A percentile compares a stretch with the other conserved stretches of the same genome.
These are phyloP conservation scores for Kazachstania bromeliacearum DNA, from an alignment of 805 yeast genomes.

Conservation along the genomic window DNA sequence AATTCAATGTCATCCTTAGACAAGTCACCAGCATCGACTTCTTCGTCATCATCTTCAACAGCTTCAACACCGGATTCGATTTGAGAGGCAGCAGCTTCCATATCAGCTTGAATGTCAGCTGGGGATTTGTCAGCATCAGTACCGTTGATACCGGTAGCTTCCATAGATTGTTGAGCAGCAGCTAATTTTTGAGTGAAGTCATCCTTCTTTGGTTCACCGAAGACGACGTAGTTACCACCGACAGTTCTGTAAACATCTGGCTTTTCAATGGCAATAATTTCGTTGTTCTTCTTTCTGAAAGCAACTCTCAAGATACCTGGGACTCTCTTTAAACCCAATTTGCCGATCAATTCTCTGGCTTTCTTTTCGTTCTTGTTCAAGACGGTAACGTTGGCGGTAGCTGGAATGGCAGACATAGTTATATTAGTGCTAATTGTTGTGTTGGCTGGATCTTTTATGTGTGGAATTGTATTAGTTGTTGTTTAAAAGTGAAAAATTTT, in stretches of 20 bases:
- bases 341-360: conserved; percentile 83
- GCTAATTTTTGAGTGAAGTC: conserved; percentile 83
- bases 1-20: conserved; percentile 74
- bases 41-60: conserved; percentile 45
- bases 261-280: conserved; percentile 78
- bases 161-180: conserved; percentile 62
- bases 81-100: conserved; percentile 54
- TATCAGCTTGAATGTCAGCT: conserved; percentile 74
- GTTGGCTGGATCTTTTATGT: no score
- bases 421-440: no score
- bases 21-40: conserved; percentile 78
- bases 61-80: conserved; percentile 32
- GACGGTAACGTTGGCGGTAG: conserved; percentile 39
- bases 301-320: conserved; percentile 93
- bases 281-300: conserved; percentile 86
- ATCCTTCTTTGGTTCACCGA: conserved; percentile 96
- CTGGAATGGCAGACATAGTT: conserved; percentile 27
- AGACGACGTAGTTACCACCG: conserved; percentile 87
- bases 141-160: conserved; percentile 37
- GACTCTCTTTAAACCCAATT: conserved; percentile 81
- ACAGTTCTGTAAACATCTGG: conserved; percentile 96
- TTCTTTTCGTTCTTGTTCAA: conserved; percentile 88
- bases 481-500: no score
- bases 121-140: conserved; percentile 53
- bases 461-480: no score